Conservation (phyloP, 2,329 filamentous ascomycete genomes). For the Neofusicoccum kwambonambiense region DNA sequence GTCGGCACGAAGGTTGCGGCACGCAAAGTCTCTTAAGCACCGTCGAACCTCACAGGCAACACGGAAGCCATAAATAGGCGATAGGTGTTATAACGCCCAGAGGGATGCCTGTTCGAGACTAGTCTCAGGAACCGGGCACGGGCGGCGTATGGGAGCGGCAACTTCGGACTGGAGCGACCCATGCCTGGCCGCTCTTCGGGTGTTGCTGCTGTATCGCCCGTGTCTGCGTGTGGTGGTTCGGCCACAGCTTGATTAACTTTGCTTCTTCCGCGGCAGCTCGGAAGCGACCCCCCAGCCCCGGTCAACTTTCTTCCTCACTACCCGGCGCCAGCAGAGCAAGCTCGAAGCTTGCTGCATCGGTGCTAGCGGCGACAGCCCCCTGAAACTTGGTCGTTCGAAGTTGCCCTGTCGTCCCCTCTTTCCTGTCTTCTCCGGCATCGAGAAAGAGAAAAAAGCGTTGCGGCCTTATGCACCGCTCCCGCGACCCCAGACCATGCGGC, state of each 20-base stretch:
- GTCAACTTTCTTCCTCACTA: not conserved
- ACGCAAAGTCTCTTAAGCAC: not conserved
- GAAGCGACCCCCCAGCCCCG: not conserved
- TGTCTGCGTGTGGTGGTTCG: not conserved
- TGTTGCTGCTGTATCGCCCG: not conserved
- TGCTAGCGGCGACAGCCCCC: not conserved
- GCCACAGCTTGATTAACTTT: not conserved
- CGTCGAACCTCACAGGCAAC: not conserved
- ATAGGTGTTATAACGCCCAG: not conserved
- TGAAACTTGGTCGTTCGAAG: not conserved
- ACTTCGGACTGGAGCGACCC: not conserved
- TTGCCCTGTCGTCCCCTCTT: not conserved
- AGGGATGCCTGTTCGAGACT: not conserved
- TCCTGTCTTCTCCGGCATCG: not conserved
- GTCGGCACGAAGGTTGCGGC: not conserved
- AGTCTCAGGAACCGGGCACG: not conserved
- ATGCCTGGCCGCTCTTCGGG: not conserved
- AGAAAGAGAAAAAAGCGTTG: not conserved
- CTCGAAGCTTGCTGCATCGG: not conserved
- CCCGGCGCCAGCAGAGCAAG: not conserved
- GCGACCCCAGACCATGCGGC: slow-evolving; percentile 15
- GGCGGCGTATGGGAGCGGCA: not conserved
- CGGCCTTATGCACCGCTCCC: not conserved
- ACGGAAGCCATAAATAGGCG: not conserved
- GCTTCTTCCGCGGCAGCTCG: slow-evolving; percentile 11